Percentiles rank a stretch among this genome's conserved stretches.
Evolutionary conservation across 345 rosid species (phyloP).

Genomic region (Brassica carinata): DNA sequence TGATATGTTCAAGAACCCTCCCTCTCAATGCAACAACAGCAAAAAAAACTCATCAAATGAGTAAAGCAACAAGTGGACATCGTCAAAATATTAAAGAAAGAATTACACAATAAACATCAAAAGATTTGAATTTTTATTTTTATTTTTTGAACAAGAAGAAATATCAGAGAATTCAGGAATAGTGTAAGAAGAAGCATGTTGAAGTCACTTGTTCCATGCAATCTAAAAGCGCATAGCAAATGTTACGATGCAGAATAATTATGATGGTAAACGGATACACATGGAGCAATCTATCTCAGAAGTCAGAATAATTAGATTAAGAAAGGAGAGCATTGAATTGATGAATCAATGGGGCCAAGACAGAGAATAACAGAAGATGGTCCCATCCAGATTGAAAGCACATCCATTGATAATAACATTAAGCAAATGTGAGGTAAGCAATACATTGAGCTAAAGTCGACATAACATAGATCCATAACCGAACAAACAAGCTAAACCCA

Average conservation of each 20-base stretch:
- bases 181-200: background rate
- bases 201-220: background rate
- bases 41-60: conserved; percentile 19
- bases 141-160: no score
- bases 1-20: conserved; percentile 27
- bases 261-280: background rate
- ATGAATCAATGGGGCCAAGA: background rate
- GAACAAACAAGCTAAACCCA: conserved; percentile 7
- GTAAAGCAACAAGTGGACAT: conserved; percentile 39
- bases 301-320: no score
- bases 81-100: background rate
- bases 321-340: conserved; percentile 16
- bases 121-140: background rate
- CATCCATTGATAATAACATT: conserved; percentile 3
- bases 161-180: no score
- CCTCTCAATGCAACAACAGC: conserved; percentile 12
- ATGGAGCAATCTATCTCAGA: no score
- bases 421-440: conserved; percentile 12
- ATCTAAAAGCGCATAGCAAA: background rate
- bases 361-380: conserved; percentile 21
- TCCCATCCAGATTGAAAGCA: conserved; percentile 15
- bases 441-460: background rate
- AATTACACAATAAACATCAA: background rate
- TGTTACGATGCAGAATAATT: background rate
- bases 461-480: conserved; percentile 41